These are phyloP conservation scores for Pezicula carpinea DNA, from an alignment of 2,329 filamentous ascomycete species.

Conservation along the genomic window DNA sequence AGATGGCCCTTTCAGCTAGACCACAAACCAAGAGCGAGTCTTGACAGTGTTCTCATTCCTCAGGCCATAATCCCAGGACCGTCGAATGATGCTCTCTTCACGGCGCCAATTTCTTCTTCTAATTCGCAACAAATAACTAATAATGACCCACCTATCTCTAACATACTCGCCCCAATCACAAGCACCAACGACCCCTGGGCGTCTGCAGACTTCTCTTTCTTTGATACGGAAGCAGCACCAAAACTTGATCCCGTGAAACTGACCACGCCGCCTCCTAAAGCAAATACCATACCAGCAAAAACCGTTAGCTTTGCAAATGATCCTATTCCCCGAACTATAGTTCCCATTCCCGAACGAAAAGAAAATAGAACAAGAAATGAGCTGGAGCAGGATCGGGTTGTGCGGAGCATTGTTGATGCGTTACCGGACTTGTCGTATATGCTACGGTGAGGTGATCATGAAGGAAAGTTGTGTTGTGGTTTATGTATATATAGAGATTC, in stretches of 20 bases:
- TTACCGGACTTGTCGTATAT: conserved; percentile 33
- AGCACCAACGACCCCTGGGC: conserved; percentile 27
- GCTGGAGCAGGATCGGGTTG: conserved; percentile 27
- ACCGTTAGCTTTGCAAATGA: conserved; percentile 1
- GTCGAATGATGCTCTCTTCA: background rate
- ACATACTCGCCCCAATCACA: background rate
- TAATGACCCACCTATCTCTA: background rate
- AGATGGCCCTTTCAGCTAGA: background rate
- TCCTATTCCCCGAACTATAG: conserved; percentile 2
- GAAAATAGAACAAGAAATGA: conserved; percentile 21
- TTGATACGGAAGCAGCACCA: conserved; percentile 20
- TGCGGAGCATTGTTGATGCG: conserved; percentile 25
- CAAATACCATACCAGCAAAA: conserved; percentile 1
- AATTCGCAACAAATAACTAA: background rate
- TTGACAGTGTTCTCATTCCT: conserved; percentile 1
- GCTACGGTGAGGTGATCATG: conserved; percentile 14
- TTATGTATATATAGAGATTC: too few species aligned
- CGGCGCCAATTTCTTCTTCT: background rate
- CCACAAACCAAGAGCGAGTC: conserved; percentile 5
- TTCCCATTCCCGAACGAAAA: conserved; percentile 5
- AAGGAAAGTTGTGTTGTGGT: background rate
- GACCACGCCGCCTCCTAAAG: conserved; percentile 3
- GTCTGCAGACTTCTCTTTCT: conserved; percentile 32
- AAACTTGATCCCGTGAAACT: background rate
- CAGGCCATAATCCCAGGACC: too few species aligned